phyloP scores from a whole-genome alignment of 306 rosid genomes.

The Cucumis melo region DNA sequence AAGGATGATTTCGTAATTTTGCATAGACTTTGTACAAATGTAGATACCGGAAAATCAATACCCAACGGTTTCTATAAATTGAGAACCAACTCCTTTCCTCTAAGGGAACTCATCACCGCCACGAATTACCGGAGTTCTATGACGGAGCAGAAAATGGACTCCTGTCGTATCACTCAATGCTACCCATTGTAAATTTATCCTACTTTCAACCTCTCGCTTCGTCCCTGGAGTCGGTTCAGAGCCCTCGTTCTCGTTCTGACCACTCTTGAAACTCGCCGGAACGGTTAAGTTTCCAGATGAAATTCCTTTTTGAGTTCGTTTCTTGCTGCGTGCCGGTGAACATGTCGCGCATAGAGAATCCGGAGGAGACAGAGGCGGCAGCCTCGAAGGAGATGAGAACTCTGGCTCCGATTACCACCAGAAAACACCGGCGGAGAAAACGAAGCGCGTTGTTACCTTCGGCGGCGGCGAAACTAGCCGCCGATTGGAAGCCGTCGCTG shows the following conservation, averaged over 20 bases:
- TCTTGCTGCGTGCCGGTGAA: slow-evolving; percentile 4
- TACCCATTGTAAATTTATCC: not conserved
- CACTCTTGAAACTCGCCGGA: not conserved
- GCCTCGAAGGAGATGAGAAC: not conserved
- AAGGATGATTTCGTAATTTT: not conserved
- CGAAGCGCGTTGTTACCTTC: not conserved
- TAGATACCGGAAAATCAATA: not conserved
- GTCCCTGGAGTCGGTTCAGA: not conserved
- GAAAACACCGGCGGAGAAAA: slow-evolving; percentile 1
- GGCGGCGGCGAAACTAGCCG: not conserved
- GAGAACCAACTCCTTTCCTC: not conserved
- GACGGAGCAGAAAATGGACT: not conserved
- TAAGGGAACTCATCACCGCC: not conserved
- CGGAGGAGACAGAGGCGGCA: not conserved
- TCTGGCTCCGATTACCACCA: not conserved
- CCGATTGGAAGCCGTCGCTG: slow-evolving; percentile 10
- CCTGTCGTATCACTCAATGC: not conserved
- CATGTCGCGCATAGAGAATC: not conserved
- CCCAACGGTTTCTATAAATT: not conserved
- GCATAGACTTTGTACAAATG: not conserved
- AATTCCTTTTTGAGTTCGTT: slow-evolving; percentile 4
- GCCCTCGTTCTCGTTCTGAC: not conserved
- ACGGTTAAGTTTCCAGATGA: not conserved
- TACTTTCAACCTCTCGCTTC: not conserved
- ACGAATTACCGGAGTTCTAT: not conserved